Percentiles rank a stretch among this genome's conserved stretches.
Evolutionary conservation across 2,329 filamentous ascomycete species (phyloP).

Genomic region (Sclerotinia borealis): DNA sequence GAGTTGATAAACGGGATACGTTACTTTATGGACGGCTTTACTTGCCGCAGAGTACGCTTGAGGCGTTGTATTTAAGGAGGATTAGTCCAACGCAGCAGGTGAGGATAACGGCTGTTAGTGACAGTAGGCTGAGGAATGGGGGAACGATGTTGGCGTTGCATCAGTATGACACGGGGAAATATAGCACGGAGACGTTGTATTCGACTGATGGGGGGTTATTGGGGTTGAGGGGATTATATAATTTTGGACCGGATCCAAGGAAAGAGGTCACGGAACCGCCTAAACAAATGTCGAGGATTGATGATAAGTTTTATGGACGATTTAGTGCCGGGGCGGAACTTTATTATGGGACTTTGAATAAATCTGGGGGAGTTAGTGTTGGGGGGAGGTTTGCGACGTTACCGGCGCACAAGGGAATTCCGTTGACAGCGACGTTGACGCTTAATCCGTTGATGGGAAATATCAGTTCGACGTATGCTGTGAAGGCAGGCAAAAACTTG

Average conservation of each 20-base stretch:
- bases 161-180: constrained; percentile 81
- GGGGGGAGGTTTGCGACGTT: constrained; percentile 87
- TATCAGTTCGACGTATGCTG: constrained; percentile 83
- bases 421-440: constrained; percentile 88
- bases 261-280: constrained; percentile 21
- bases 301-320: constrained; percentile 65
- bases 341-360: constrained; percentile 93
- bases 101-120: constrained; percentile 72
- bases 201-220: constrained; percentile 88
- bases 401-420: constrained; percentile 73
- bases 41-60: constrained; percentile 76
- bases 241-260: constrained; percentile 58
- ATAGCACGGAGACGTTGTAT: constrained; percentile 82
- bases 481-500: constrained; percentile 76
- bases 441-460: constrained; percentile 93
- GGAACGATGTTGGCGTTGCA: constrained; percentile 68
- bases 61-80: constrained; percentile 76
- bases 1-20: constrained; percentile 47
- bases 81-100: constrained; percentile 73
- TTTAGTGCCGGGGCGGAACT: constrained; percentile 89
- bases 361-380: constrained; percentile 84
- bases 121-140: constrained; percentile 64
- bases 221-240: constrained; percentile 84
- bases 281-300: constrained; percentile 25
- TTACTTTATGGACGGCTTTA: constrained; percentile 75